Evolutionary conservation across 208 protist species (phyloP), one percentile per base, ranked within the genome.

Genomic region (Crithidia thermophila): DNA sequence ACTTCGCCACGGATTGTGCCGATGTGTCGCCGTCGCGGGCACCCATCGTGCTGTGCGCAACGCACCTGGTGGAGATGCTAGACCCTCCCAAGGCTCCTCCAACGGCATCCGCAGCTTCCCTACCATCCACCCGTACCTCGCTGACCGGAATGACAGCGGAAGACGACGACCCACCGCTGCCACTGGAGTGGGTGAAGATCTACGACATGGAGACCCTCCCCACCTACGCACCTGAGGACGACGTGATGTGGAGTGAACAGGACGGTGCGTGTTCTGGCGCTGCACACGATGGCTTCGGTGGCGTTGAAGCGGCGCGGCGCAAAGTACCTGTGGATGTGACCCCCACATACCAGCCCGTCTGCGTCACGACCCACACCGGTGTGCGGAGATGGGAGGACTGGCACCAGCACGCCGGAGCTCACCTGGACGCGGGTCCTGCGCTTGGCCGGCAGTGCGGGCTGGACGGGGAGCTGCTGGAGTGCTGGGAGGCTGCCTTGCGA

Each of bases 11-110:
- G 43, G 76, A 28, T n/a, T n/a, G n/a, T n/a, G n/a, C n/a, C n/a
- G n/a, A 14, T 20, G 27, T 21, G 4, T n/a, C 33, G n/a, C 34
- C 46, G 36, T 31, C 81, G 49, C 4, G 47, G 16, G 47, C 49
- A 10, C 66, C 87, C 27, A 37, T 94, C 14, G 72, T 93, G 23
- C 55, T 91, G 7, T 84, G 81, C 46, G 77, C 84, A 21, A 97
- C 86, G 14, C 93, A 95, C 55, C 81, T 90, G 36, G 52, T 79
- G 4, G 91, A 96, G 30, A 67, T 89, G 60, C 57, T 89, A 9
- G 58, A 79, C 16, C 28, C 13, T 3, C 16, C 40, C 52, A 36
- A 13, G 21, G 37, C 57, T 34, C 23, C 23, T 43, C 9, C 33
- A 16, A 28, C 20, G 20, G 42, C 14, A 14, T 16, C 33, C 5